phyloP scores from a whole-genome alignment of 2,329 filamentous ascomycete species.

The Aspergillus tubingensis region DNA sequence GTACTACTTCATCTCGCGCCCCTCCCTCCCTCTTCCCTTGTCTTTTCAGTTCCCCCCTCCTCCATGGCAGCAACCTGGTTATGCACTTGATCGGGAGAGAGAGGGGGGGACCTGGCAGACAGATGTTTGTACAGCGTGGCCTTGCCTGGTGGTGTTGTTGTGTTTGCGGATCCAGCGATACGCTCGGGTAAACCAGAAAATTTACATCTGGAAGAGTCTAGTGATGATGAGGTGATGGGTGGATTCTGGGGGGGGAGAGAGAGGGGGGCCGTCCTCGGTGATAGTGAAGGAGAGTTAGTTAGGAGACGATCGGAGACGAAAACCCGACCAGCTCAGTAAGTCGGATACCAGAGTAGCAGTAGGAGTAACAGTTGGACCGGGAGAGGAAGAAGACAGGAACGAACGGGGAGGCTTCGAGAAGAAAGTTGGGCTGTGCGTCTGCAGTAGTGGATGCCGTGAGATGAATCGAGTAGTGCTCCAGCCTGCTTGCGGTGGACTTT shows the following conservation, averaged over 20 bases:
- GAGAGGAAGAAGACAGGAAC: neutral
- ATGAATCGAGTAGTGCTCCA: conserved; percentile 5
- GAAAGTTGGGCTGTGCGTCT: conserved; percentile 25
- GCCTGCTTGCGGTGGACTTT: neutral
- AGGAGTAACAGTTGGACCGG: neutral
- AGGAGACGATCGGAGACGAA: neutral
- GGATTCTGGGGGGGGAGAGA: too few relatives aligned
- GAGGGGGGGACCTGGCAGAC: neutral
- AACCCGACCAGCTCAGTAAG: neutral
- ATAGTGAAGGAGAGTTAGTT: too few relatives aligned
- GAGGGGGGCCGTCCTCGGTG: too few relatives aligned
- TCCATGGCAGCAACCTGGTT: too few relatives aligned
- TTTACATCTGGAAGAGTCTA: too few relatives aligned
- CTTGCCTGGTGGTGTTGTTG: neutral
- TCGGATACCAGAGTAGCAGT: conserved; percentile 3
- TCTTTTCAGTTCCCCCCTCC: neutral
- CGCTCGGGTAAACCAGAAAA: conserved; percentile 7
- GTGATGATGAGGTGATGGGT: too few relatives aligned
- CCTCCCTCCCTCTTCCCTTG: too few relatives aligned
- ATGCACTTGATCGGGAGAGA: neutral
- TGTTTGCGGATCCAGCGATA: conserved; percentile 4
- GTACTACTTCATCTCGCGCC: neutral
- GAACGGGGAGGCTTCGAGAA: conserved; percentile 24
- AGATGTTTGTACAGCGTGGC: conserved; percentile 9
- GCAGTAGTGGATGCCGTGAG: conserved; percentile 17